Evolutionary conservation across 2,329 filamentous ascomycete genomes (phyloP), one percentile per base, ranked within the genome.

Genomic region (Fusarium decemcellulare): DNA sequence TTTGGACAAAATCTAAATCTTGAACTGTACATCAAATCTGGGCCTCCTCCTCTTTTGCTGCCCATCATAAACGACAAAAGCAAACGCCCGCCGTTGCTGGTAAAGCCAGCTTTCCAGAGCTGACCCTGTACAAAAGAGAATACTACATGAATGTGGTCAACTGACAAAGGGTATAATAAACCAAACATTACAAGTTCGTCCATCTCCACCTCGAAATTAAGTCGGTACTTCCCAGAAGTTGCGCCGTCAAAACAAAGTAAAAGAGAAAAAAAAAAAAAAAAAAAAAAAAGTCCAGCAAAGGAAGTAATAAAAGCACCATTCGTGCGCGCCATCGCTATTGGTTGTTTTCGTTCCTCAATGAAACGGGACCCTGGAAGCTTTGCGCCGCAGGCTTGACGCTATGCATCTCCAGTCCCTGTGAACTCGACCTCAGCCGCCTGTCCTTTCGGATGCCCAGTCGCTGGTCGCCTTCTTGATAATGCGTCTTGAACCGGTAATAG

Each of bases 401-500:
- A 76, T 93, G 90, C 91, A 97, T 91, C 79, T 97, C 93, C 75
- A 95, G 84, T 79, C 96, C 93, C 75, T 95, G 84, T 76, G 77
- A 84, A 82, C 73, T 85, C 80, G 78, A 89, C 83, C 78, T 86
- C 77, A 74, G 75, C 9, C 78, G 72, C 57, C 77, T 76, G 23
- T 75, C 74, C 30, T 75, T 73, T 43, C 76, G 76, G 27, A 86
- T 83, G 7, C 91, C 93, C 65, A 98, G 90, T 29, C 96, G 89
- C 81, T 97, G 93, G 78, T 98, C 96, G 8, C 96, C 96, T 66
- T 91, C 86, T 67, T 90, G 83, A 73, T 96, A 95, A 57, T 84
- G 82, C 44, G 83, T 83, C 83, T 97, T 98, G 85, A 98, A 97
- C 65, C 89, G 88, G 76, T 98, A 89, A 79, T 98, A 98, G 0